phyloP scores from a whole-genome alignment of 2,329 filamentous ascomycete species.

The Cercospora citrullina region DNA sequence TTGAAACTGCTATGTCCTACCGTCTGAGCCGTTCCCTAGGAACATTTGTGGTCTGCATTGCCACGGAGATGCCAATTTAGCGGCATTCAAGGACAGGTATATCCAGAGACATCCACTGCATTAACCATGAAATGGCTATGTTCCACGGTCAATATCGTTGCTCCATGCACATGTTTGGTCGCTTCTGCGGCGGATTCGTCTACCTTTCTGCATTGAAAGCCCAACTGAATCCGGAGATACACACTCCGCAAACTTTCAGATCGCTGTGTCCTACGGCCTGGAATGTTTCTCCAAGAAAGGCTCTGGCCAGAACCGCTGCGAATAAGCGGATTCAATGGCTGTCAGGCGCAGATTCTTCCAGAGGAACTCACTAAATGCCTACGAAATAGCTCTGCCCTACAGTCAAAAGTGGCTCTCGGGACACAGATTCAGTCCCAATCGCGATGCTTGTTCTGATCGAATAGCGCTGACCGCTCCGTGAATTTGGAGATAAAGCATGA shows the following conservation, averaged over 20 bases:
- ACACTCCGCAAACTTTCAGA: background rate
- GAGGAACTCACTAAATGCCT: background rate
- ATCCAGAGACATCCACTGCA: background rate
- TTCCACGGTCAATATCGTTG: background rate
- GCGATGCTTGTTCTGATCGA: background rate
- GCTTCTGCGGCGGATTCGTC: background rate
- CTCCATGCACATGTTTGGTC: background rate
- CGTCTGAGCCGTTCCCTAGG: background rate
- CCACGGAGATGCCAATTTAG: background rate
- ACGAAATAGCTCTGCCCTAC: background rate
- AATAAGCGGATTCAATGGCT: background rate
- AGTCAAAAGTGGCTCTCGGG: background rate
- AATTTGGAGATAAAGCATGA: background rate
- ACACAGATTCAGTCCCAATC: rapidly evolving
- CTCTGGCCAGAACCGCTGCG: background rate
- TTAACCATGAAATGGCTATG: background rate
- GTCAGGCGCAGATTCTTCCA: background rate
- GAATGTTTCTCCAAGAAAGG: background rate
- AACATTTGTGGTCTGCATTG: background rate
- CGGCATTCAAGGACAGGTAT: background rate
- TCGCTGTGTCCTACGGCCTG: background rate
- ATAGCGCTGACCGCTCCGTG: background rate
- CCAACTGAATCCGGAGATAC: background rate
- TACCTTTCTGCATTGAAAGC: background rate
- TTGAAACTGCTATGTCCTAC: background rate